Conservation (phyloP, 1,284 basidiomycete species). For the Malassezia nana region DNA sequence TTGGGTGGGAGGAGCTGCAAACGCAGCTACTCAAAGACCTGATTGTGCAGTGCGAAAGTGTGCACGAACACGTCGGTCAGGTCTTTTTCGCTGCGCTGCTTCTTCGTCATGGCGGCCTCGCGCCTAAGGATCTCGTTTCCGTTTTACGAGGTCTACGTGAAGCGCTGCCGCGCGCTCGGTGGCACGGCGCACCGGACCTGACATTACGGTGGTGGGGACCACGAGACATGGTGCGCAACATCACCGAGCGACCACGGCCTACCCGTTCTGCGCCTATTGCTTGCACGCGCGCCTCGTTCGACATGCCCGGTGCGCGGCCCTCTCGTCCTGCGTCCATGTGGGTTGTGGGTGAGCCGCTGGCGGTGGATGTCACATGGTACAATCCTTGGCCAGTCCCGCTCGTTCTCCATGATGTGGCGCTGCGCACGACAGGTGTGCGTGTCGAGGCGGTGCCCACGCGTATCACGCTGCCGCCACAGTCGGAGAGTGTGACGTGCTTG, state of each 20-base stretch:
- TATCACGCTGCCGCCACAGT: conserved; percentile 62
- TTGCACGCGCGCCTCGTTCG: conserved; percentile 20
- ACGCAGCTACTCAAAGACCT: conserved; percentile 81
- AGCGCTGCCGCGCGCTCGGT: conserved; percentile 33
- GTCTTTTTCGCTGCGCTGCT: conserved; percentile 26
- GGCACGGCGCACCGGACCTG: conserved; percentile 28
- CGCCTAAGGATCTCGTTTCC: conserved; percentile 34
- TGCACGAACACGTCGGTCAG: conserved; percentile 61
- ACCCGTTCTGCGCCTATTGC: conserved; percentile 61
- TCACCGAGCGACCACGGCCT: conserved; percentile 68
- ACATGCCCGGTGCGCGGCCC: conserved; percentile 22
- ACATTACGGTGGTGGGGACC: conserved; percentile 49
- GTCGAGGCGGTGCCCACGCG: conserved; percentile 59
- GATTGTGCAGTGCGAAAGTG: conserved; percentile 73
- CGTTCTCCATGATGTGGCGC: conserved; percentile 66
- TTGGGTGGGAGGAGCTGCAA: conserved; percentile 88
- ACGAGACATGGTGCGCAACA: conserved; percentile 60
- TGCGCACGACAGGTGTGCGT: conserved; percentile 70
- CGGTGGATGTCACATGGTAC: conserved; percentile 70
- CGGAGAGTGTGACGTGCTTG: conserved; percentile 65
- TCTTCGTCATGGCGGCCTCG: conserved; percentile 19
- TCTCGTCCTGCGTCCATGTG: conserved; percentile 55
- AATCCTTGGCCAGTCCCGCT: conserved; percentile 87
- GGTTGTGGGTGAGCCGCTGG: conserved; percentile 71
- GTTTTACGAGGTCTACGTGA: conserved; percentile 36